Base-by-base conservation (phyloP, 495 filamentous ascomycete species). In the Eremomyces bilateralis region DNA sequence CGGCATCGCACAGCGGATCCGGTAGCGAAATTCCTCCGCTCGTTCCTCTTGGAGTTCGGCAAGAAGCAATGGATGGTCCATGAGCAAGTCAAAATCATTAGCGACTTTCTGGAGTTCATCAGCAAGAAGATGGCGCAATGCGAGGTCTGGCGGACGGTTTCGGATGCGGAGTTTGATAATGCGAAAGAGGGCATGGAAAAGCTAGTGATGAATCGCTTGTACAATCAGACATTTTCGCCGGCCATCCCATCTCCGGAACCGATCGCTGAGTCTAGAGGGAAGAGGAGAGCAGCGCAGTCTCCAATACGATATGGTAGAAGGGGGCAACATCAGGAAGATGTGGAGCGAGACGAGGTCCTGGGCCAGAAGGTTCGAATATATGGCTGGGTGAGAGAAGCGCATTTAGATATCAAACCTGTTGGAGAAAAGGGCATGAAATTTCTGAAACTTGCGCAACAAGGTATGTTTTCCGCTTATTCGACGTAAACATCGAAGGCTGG, bases 1-100 rank as follows among this genome's bases (percentile, higher is more conserved):
- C 73, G 88, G 34, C 84, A 95, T 54, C 76, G 84, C 32, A 92
- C 85, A 16, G 90, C 88, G 13, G 88, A 99, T 45, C 90, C 88
- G 3, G 85, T 99, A 1, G 90, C 88, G 10, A 79, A 80, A 42
- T 99, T 91, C 50, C 66, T 99, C 15, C 75, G 84, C 30, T 94
- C 85, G 4, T 99, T 99, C 49, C 60, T 99, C 10, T 64, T 69
- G 22, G 88, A 95, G 52, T 99, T 99, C 57, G 80, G 76, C 8
- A 99, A 99, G 57, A 80, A 81, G 44, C 90, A 94, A 53, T 99
- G 88, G 88, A 90, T 91, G 84, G 88, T 91, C 4, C 88, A 95
- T 48, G 88, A 99, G 54, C 88, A 99, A 52, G 84, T 93, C 42
- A 99, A 99, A 52, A 93, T 99, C 30, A 85, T 99, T 39, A 71